Evolutionary conservation across 305 asterid genomes (phyloP).

Genomic region (Fraxinus nigra): DNA sequence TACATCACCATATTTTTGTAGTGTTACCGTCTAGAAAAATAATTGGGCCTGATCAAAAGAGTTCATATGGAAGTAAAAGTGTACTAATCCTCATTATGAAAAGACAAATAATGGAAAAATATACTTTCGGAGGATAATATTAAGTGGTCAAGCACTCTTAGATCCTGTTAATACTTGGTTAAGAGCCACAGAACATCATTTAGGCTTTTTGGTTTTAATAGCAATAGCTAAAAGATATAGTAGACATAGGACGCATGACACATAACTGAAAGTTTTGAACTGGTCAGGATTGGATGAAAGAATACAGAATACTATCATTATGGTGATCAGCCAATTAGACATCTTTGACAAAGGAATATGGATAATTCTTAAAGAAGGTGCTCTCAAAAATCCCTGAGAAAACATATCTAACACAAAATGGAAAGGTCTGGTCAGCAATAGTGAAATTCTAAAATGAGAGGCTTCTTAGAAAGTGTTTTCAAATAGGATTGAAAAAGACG

Average conservation of each 20-base stretch:
- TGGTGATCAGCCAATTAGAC: not conserved
- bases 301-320: not conserved
- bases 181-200: not conserved
- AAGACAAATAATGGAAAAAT: not conserved
- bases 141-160: not conserved
- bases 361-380: not conserved
- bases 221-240: not conserved
- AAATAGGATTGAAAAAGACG: not conserved
- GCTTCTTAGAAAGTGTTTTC: not conserved
- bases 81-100: not conserved
- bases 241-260: not conserved
- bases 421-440: not conserved
- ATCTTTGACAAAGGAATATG: not conserved
- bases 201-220: not conserved
- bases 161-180: not conserved
- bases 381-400: not conserved
- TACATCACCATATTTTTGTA: not conserved
- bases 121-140: not conserved
- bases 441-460: not conserved
- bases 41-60: not conserved
- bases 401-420: not conserved
- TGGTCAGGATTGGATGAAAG: not conserved
- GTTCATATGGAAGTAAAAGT: not conserved
- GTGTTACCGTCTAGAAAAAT: not conserved
- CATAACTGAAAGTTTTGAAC: not conserved